Base-by-base conservation (phyloP, 768 basidiomycete genomes). In the Cyclocybe cylindracea region DNA sequence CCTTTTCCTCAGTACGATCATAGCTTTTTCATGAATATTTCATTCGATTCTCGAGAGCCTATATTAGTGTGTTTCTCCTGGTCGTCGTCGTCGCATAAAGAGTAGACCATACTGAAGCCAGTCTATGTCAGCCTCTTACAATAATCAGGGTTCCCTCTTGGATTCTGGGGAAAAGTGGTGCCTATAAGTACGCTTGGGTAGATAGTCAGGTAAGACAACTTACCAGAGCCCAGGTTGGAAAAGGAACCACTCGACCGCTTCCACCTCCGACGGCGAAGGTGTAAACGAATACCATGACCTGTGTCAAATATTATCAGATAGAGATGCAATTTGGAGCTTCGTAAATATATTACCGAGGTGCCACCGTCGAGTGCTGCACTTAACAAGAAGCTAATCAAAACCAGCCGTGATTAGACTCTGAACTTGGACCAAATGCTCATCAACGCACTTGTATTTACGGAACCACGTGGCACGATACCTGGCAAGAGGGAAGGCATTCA, bases 351-450 rank as follows among this genome's bases (percentile, higher is more conserved):
- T 54, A 74, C 70, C 46, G 78, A 73, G 6, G 77, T 77, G 33
- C 80, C 79, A 13, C 78, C 78, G 58, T 80, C 78, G 36, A 80
- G 67, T 24, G 75, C 78, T 18, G 79, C 80, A 31, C 71, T 73
- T 56, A 77, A 53, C 54, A 79, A 55, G 69, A 76, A 78, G 62
- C 63, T 65, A 40, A 5, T 29, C 36, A 34, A 6, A 7, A 34
- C 11, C 6, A 10, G 11, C 16, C 38, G 13, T 5, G 18, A 44
- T 31, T 14, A 7, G 16, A 14, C 10, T 7, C 10, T 11, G 4
- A 31, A 11, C 3, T 4, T 1, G 2, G 2, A 19, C 10, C 16
- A 19, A 43, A 36, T 3, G 5, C 5, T 5, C 29, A 2, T 11
- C 11, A 11, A 16, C 44, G 7, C 29, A 55, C 61, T 78, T 79